A percentile compares a stretch with the other conserved stretches of the same genome.
Evolutionary conservation across 2,329 filamentous ascomycete genomes (phyloP).

Genomic region (Coniochaeta sp.): DNA sequence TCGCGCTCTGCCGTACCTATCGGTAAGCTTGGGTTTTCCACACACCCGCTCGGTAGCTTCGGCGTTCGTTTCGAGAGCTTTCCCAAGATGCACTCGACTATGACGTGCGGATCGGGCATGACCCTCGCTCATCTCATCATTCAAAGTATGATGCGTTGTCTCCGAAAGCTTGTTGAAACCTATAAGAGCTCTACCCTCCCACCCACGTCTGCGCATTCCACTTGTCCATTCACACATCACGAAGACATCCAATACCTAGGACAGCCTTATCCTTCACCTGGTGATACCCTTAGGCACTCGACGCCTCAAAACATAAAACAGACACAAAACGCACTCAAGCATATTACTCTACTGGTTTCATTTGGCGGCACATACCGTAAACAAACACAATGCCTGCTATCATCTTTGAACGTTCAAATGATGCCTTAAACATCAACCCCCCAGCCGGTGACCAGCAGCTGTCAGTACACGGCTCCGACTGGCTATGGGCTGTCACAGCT

Average conservation of each 20-base stretch:
- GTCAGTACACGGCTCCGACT: constrained; percentile 40
- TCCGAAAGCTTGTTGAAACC: neutral
- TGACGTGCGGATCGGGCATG: neutral
- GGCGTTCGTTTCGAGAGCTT: constrained; percentile 1
- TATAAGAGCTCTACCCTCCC: neutral
- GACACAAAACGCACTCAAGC: neutral
- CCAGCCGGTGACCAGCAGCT: constrained; percentile 29
- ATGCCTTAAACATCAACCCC: constrained; percentile 39
- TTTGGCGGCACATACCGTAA: neutral
- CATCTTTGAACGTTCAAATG: constrained; percentile 25
- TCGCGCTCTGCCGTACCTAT: neutral
- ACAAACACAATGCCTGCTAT: constrained; percentile 22
- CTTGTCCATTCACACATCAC: neutral
- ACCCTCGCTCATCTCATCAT: neutral
- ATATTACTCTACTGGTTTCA: neutral
- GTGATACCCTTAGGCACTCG: neutral
- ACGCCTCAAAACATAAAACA: neutral
- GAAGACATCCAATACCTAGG: neutral
- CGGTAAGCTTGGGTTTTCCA: neutral
- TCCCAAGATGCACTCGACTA: neutral
- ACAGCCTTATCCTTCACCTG: neutral
- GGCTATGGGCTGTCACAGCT: constrained; percentile 47
- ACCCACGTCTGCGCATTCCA: neutral
- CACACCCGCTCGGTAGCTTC: neutral
- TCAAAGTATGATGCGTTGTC: constrained; percentile 1